Evolutionary conservation across 148 eudicot species (phyloP), one percentile per base, ranked within the genome.

Genomic region (Selenicereus undatus): DNA sequence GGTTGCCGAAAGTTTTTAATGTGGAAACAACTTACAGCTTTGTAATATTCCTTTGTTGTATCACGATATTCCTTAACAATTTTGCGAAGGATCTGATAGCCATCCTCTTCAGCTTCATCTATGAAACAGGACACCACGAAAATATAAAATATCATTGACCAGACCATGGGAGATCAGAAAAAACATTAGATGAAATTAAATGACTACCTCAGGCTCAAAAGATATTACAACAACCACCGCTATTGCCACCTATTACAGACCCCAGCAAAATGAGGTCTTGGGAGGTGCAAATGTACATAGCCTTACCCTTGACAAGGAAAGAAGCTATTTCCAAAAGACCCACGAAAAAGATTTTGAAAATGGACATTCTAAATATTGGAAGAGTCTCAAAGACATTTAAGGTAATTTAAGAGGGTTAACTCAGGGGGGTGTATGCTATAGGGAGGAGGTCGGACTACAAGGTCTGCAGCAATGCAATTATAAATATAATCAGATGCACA

Each of bases 11-110:
- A 14, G n/a, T 75, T 22, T 17, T 68, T 27, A 21, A 35, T 17
- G 30, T 39, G 71, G 29, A 79, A 84, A 72, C 87, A 86, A 76
- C 91, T 85, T 80, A 89, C 90, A 78, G 85, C 87, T 82, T 78
- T 80, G 54, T 86, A 89, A 60, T 87, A 89, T 58, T 76, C 87
- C 83, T 84, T 89, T 83, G 66, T 84, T 68, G 84, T 78, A 30
- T 79, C 84, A 73, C 87, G 88, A 66, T 86, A 65, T 81, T 89
- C 90, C 83, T 79, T 84, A 17, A 87, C 91, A 73, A 85, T 88
- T 82, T 78, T 79, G 65, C 89, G 91, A 64, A 89, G 89, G 81
- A 58, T 48, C 64, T 11, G 17, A 50, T 87, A 89, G 69, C 74
- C 50, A 30, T 77, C 82, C 56, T 83, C 84, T 27, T 85, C 86